phyloP scores from a whole-genome alignment of 192 early-diverging fungal genomes.

The Mortierella antarctica region DNA sequence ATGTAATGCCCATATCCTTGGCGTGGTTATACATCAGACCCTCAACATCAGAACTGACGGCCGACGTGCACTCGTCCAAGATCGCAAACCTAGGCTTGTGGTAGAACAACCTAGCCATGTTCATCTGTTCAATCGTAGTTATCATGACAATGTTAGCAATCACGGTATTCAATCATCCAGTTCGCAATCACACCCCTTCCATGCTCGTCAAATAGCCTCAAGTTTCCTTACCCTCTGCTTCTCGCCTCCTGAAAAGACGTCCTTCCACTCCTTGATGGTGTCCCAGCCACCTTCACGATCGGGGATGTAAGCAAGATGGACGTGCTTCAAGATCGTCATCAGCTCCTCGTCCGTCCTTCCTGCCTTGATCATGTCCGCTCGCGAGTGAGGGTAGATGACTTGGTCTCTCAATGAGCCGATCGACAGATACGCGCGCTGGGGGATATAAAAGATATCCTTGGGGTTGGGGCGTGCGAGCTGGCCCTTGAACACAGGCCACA shows the following conservation, averaged over 20 bases:
- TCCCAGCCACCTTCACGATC: slow-evolving; percentile 93
- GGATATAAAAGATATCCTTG: slow-evolving; percentile 96
- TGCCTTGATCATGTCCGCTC: slow-evolving; percentile 78
- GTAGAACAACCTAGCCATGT: slow-evolving; percentile 97
- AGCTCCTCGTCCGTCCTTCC: slow-evolving; percentile 86
- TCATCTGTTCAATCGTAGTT: slow-evolving; percentile 64
- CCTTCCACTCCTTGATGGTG: slow-evolving; percentile 88
- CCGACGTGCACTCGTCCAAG: slow-evolving; percentile 91
- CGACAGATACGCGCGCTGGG: slow-evolving; percentile 95
- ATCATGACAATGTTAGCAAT: background rate
- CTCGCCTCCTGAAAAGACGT: slow-evolving; percentile 97
- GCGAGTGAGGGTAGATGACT: slow-evolving; percentile 95
- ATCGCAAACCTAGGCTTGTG: slow-evolving; percentile 96
- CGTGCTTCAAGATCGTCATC: slow-evolving; percentile 80
- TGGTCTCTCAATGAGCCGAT: slow-evolving; percentile 96
- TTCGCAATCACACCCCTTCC: background rate
- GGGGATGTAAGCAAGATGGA: slow-evolving; percentile 84
- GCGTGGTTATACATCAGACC: slow-evolving; percentile 88
- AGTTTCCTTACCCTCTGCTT: slow-evolving; percentile 76
- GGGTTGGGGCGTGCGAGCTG: slow-evolving; percentile 73
- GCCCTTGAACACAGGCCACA: slow-evolving; percentile 94
- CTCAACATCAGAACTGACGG: slow-evolving; percentile 95
- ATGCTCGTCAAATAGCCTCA: background rate
- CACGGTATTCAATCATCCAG: slow-evolving; percentile 6
- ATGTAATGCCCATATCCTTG: slow-evolving; percentile 84